These are phyloP conservation scores for Amanita exitialis DNA, from an alignment of 768 basidiomycete genomes.

Conservation along the genomic window DNA sequence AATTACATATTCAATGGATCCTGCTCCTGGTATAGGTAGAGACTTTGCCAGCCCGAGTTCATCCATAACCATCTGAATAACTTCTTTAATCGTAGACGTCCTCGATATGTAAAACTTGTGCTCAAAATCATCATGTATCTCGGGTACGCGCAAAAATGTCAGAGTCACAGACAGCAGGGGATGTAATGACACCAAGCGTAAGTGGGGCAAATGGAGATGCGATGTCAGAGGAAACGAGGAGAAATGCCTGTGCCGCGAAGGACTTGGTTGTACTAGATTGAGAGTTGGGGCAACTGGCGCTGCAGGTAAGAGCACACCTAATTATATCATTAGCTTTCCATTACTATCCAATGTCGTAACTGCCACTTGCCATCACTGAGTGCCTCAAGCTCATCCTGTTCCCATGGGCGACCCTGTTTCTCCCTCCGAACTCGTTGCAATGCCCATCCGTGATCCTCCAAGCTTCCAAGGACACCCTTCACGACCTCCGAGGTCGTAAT, in stretches of 20 bases:
- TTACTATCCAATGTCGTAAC: background rate
- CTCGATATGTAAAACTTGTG: conserved; percentile 60
- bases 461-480: conserved; percentile 44
- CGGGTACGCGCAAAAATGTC: conserved; percentile 59
- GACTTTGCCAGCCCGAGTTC: conserved; percentile 64
- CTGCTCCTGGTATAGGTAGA: conserved; percentile 58
- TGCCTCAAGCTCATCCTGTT: conserved; percentile 55
- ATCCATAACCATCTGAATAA: conserved; percentile 39
- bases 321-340: background rate
- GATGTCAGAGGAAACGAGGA: conserved; percentile 64
- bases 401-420: conserved; percentile 53
- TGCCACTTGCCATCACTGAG: conserved; percentile 48
- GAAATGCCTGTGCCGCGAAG: conserved; percentile 31
- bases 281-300: conserved; percentile 44
- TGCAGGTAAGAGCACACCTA: conserved; percentile 45
- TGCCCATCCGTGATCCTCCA: conserved; percentile 55
- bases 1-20: conserved; percentile 59
- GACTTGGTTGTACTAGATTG: conserved; percentile 24
- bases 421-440: conserved; percentile 56
- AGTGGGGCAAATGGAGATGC: conserved; percentile 52
- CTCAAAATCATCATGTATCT: conserved; percentile 64
- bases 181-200: conserved; percentile 68
- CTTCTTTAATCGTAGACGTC: conserved; percentile 42
- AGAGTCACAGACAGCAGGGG: conserved; percentile 43
- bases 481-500: conserved; percentile 39